phyloP scores from a whole-genome alignment of 192 early-diverging fungal genomes.

The Podila clonocystis region DNA sequence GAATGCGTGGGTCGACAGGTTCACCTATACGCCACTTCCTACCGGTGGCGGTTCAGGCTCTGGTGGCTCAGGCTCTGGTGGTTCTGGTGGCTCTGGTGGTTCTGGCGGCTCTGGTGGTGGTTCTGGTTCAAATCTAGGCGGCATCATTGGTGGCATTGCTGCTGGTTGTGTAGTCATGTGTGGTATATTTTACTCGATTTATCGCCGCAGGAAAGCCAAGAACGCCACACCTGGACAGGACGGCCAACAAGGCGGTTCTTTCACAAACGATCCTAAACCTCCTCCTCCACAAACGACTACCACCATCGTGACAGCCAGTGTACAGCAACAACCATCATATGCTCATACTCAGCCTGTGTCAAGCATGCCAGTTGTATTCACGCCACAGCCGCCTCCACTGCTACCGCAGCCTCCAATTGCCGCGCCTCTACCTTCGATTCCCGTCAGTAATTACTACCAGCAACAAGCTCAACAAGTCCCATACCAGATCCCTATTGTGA shows the following conservation, averaged over 20 bases:
- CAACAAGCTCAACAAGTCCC: background rate
- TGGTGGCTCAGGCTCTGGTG: too few species aligned
- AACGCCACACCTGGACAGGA: background rate
- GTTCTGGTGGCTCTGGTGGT: background rate
- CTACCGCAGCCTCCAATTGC: background rate
- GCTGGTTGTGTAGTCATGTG: background rate
- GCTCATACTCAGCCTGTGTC: background rate
- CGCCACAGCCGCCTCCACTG: background rate
- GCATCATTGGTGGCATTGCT: background rate
- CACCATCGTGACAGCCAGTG: background rate
- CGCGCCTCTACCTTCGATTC: background rate
- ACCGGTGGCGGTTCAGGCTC: background rate
- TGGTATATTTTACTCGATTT: too few species aligned
- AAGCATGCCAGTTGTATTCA: background rate
- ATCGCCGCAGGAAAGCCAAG: background rate
- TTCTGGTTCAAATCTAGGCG: background rate
- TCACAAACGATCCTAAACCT: background rate
- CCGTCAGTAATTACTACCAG: background rate
- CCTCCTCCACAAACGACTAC: background rate
- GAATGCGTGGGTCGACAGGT: background rate
- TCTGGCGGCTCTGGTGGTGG: background rate
- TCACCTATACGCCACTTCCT: background rate
- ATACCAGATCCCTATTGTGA: too few species aligned
- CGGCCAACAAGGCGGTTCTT: background rate
- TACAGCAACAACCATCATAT: background rate